These are phyloP conservation scores for Globisporangium recalcitrans DNA, from an alignment of 352 stramenopile genomes.

Conservation along the genomic window DNA sequence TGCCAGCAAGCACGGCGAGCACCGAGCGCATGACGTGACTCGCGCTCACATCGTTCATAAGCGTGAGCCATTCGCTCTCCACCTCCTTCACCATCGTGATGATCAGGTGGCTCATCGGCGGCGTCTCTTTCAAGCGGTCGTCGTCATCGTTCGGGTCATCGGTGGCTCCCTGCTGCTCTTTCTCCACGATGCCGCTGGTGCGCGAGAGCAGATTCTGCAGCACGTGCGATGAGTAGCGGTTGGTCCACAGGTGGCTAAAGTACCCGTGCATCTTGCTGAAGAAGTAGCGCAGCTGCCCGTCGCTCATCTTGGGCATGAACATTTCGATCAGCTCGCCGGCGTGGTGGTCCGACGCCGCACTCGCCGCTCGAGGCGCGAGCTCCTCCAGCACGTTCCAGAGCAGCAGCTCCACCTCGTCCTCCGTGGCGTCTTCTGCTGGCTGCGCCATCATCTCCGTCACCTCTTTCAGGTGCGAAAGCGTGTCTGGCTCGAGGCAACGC, in stretches of 20 bases:
- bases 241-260: slow-evolving; percentile 79
- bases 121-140: slow-evolving; percentile 55
- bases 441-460: slow-evolving; percentile 71
- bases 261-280: slow-evolving; percentile 80
- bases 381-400: slow-evolving; percentile 83
- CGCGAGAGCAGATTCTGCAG: slow-evolving; percentile 69
- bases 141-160: slow-evolving; percentile 41
- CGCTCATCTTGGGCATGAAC: slow-evolving; percentile 68
- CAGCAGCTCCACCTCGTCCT: slow-evolving; percentile 55
- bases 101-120: slow-evolving; percentile 62
- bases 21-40: slow-evolving; percentile 78
- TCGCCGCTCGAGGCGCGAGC: slow-evolving; percentile 64
- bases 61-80: slow-evolving; percentile 73
- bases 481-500: slow-evolving; percentile 69
- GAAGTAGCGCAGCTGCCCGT: slow-evolving; percentile 66
- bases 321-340: slow-evolving; percentile 63
- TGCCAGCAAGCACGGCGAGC: slow-evolving; percentile 56
- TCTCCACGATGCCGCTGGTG: slow-evolving; percentile 44
- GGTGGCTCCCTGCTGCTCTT: slow-evolving; percentile 28
- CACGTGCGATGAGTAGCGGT: slow-evolving; percentile 84
- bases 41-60: slow-evolving; percentile 85
- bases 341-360: slow-evolving; percentile 70
- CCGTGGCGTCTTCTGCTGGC: slow-evolving; percentile 40
- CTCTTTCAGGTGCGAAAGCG: slow-evolving; percentile 78
- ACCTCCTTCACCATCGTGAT: slow-evolving; percentile 73